A percentile compares a stretch with the other conserved stretches of the same genome.
phyloP scores from a whole-genome alignment of 805 yeast genomes.

The Yamadazyma phyllophila region DNA sequence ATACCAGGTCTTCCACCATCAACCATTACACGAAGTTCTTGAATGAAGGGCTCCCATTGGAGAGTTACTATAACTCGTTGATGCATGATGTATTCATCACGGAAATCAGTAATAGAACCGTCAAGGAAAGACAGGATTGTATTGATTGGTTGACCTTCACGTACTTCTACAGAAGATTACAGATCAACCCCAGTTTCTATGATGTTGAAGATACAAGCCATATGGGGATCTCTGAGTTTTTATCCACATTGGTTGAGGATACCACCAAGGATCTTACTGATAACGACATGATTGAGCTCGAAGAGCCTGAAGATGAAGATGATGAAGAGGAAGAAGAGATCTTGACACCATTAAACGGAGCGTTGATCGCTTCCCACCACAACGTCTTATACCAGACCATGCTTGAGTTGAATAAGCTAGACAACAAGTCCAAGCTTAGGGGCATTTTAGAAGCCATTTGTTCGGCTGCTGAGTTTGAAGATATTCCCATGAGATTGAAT shows the following conservation, averaged over 20 bases:
- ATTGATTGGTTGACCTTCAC: conserved; percentile 88
- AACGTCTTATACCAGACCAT: conserved; percentile 64
- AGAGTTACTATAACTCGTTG: conserved; percentile 61
- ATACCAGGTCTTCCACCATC: conserved; percentile 51
- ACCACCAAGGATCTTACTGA: conserved; percentile 61
- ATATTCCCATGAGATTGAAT: conserved; percentile 56
- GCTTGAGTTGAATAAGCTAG: conserved; percentile 56
- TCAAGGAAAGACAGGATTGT: conserved; percentile 75
- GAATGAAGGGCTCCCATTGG: conserved; percentile 75
- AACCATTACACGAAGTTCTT: conserved; percentile 71
- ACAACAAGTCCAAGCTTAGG: conserved; percentile 54
- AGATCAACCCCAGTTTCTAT: conserved; percentile 83
- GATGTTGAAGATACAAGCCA: conserved; percentile 67
- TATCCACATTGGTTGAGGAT: conserved; percentile 80
- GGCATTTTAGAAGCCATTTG: conserved; percentile 64
- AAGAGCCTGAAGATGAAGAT: conserved; percentile 38
- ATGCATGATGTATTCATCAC: conserved; percentile 68
- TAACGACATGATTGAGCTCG: conserved; percentile 61
- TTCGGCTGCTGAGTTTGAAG: conserved; percentile 70
- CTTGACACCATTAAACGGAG: conserved; percentile 63
- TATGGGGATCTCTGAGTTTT: conserved; percentile 70
- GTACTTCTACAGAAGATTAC: conserved; percentile 76
- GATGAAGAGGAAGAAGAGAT: conserved; percentile 33
- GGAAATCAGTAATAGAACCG: conserved; percentile 67
- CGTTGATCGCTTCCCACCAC: conserved; percentile 74